Base-by-base conservation (phyloP, 768 basidiomycete species). In the Fomitopsis serialis region DNA sequence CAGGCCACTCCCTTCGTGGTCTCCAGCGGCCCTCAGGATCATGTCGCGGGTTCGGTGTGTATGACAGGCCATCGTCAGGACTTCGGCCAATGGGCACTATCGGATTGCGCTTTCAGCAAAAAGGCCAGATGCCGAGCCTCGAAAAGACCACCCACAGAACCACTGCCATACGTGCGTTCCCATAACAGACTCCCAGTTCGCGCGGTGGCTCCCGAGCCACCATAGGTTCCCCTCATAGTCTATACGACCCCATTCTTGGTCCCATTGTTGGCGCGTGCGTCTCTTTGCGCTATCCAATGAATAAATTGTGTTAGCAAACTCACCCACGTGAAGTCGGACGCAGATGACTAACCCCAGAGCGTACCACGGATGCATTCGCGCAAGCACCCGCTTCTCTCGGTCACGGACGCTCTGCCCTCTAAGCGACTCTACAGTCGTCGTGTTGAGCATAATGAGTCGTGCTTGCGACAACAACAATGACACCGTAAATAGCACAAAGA, bases 181-280 rank as follows among this genome's bases (percentile, higher is more conserved):
- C 92, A 98, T 96, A 42, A 87, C 85, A 46, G 81, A 79, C 59
- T 79, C 77, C 93, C 93, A 97, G 58, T 85, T 86, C 42, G 69
- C 72, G 46, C 74, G 66, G 43, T 60, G 55, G 57, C 75, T 79
- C 24, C 89, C 94, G 34, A 81, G 69, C 84, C 87, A 91, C 94
- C 94, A 98, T 7, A 95, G 68, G 64, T 93, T 85, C 0, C 88
- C 92, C 63, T 95, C 94, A 27, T 74, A 80, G 7, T 76, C 73
- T 0, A 89, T 72, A 25, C 74, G 68, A 0, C 94, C 94, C 89
- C 90, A 98, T 61, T 95, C 92, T 23, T 70, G 68, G 58, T 92
- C 82, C 86, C 89, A 95, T 42, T 74, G 67, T 34, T 63, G 67
- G 42, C 62, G 65, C 17, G 74, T 78, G 32, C 63, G 67, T 32